Percentiles rank a stretch among this genome's conserved stretches.
Conservation (phyloP, 176 grass and related monocot genomes). For the Luzula sylvatica region DNA sequence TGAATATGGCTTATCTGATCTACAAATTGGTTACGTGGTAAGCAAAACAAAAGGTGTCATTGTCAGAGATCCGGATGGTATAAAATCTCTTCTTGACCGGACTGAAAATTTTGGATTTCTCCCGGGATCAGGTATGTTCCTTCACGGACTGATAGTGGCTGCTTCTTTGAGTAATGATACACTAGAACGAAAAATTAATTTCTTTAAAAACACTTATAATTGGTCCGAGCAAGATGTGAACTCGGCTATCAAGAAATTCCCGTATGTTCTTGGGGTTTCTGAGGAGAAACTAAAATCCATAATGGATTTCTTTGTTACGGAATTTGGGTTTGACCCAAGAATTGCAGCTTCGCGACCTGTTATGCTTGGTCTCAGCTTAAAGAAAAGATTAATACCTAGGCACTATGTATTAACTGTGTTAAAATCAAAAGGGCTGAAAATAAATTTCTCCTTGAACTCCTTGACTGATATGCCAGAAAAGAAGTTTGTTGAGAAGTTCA, state of each 20-base stretch:
- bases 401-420: not conserved
- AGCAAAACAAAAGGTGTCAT: not conserved
- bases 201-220: not conserved
- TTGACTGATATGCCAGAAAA: no score
- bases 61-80: not conserved
- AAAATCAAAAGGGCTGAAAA: not conserved
- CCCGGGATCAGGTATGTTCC: constrained; percentile 10
- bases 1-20: no score
- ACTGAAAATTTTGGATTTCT: constrained; percentile 1
- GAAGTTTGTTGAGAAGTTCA: no score
- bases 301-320: not conserved
- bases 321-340: not conserved
- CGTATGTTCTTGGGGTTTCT: not conserved
- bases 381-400: no score
- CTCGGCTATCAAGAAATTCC: not conserved
- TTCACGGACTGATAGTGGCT: not conserved
- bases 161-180: constrained; percentile 2
- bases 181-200: not conserved
- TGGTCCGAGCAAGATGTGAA: constrained; percentile 10
- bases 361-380: not conserved
- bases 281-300: not conserved
- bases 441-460: no score
- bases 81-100: not conserved
- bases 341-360: not conserved
- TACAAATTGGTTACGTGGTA: not conserved